A percentile compares a stretch with the other conserved stretches of the same genome.
Conservation (phyloP, 75 land plant genomes). For the Isoetes taiwanensis region DNA sequence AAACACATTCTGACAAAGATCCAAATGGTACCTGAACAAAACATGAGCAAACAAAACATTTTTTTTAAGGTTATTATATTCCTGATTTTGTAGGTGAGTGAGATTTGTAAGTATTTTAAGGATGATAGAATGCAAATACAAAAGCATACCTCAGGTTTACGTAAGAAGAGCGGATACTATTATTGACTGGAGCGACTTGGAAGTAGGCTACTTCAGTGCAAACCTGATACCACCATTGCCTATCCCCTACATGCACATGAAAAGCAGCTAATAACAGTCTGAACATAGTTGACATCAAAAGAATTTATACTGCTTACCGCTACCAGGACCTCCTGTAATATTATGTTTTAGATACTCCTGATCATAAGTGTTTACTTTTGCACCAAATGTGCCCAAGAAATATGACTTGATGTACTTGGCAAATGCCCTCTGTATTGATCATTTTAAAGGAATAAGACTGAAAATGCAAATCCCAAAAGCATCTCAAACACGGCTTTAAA, state of each 20-base stretch:
- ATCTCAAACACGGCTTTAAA: too few relatives aligned
- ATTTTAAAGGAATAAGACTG: too few relatives aligned
- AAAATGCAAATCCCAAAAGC: too few relatives aligned
- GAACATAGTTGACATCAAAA: too few relatives aligned
- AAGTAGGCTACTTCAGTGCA: conserved; percentile 96
- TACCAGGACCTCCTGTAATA: conserved; percentile 24
- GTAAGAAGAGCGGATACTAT: conserved; percentile 73
- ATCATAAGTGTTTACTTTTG: conserved; percentile 42
- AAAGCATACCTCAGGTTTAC: too few relatives aligned
- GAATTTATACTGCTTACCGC: conserved; percentile 14
- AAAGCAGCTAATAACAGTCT: too few relatives aligned
- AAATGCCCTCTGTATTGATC: conserved; percentile 81
- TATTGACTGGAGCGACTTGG: conserved; percentile 84
- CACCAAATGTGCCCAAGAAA: conserved; percentile 46
- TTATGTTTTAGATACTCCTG: conserved; percentile 53
- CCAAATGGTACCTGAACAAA: conserved; percentile 73
- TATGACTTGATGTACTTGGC: conserved; percentile 65
- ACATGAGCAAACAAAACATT: too few relatives aligned
- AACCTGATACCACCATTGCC: conserved; percentile 99
- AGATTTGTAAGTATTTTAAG: too few relatives aligned
- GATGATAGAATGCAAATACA: too few relatives aligned
- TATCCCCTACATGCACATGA: conserved; percentile 45
- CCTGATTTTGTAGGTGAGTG: too few relatives aligned
- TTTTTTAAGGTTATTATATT: too few relatives aligned
- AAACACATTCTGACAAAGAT: conserved; percentile 85